Conservation (phyloP, 768 basidiomycete species). For the Collybiopsis luxurians region DNA sequence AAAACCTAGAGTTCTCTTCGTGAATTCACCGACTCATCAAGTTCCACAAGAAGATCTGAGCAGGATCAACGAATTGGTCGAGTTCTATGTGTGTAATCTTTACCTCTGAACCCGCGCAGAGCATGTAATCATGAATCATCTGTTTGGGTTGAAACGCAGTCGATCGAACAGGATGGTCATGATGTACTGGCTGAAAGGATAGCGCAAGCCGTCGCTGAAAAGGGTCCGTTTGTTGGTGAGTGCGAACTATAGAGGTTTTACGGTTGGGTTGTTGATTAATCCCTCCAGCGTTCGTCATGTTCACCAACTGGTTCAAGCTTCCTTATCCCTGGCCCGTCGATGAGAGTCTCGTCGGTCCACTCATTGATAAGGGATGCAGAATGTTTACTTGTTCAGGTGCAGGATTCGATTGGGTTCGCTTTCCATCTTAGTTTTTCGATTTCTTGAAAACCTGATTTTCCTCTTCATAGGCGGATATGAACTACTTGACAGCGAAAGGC, state of each 20-base stretch:
- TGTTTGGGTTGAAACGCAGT: background rate
- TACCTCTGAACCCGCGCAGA: too few species aligned
- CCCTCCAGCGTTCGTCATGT: slow-evolving; percentile 2
- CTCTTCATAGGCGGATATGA: slow-evolving; percentile 11
- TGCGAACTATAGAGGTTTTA: too few species aligned
- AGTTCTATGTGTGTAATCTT: background rate
- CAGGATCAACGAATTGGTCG: slow-evolving; percentile 2
- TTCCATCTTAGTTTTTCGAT: too few species aligned
- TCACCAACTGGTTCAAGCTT: slow-evolving; percentile 6
- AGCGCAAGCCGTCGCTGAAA: slow-evolving; percentile 1
- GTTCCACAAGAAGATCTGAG: background rate
- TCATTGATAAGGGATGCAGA: slow-evolving; percentile 5
- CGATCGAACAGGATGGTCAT: slow-evolving; percentile 4
- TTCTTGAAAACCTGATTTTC: too few species aligned
- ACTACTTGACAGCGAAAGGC: slow-evolving; percentile 15
- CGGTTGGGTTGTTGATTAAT: too few species aligned
- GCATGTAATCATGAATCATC: too few species aligned
- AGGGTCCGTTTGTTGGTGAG: slow-evolving; percentile 5
- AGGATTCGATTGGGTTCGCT: background rate
- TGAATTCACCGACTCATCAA: background rate
- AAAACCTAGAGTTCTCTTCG: slow-evolving; percentile 5
- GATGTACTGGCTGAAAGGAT: slow-evolving; percentile 5
- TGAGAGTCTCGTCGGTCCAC: slow-evolving; percentile 2
- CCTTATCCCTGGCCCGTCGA: slow-evolving; percentile 10
- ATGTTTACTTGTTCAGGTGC: slow-evolving; percentile 6